Evolutionary conservation across 805 yeast genomes (phyloP).

Genomic region (Cyberlindnera galapagoensis): DNA sequence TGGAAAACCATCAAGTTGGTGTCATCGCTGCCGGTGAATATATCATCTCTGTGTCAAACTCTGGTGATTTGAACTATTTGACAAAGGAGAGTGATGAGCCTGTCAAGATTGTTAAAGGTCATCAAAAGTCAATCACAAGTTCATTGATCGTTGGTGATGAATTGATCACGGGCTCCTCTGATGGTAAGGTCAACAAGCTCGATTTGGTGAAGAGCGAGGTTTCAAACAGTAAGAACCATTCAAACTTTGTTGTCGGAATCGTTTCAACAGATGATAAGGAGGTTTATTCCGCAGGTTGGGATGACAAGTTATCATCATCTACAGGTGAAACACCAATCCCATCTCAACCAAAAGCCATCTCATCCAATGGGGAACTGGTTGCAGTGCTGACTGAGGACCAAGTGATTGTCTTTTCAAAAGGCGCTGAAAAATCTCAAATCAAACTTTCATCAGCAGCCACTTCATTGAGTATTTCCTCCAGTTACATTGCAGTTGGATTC

Average conservation of each 20-base stretch:
- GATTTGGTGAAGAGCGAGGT: slow-evolving; percentile 31
- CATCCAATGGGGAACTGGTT: slow-evolving; percentile 29
- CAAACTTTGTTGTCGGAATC: slow-evolving; percentile 59
- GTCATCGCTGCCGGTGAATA: slow-evolving; percentile 57
- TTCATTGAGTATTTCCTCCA: slow-evolving; percentile 38
- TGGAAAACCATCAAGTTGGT: slow-evolving; percentile 75
- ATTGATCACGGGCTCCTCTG: slow-evolving; percentile 68
- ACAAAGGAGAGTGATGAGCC: slow-evolving; percentile 29
- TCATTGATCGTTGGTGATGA: slow-evolving; percentile 26
- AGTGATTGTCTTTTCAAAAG: slow-evolving; percentile 27
- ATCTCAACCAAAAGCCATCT: slow-evolving; percentile 46
- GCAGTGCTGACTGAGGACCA: slow-evolving; percentile 37
- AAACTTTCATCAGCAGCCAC: slow-evolving; percentile 35
- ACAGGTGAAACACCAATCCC: slow-evolving; percentile 28
- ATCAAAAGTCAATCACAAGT: slow-evolving; percentile 76
- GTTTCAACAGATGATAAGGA: slow-evolving; percentile 24
- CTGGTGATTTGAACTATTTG: slow-evolving; percentile 68
- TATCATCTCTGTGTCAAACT: slow-evolving; percentile 59
- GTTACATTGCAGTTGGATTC: slow-evolving; percentile 44
- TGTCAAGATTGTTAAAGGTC: slow-evolving; percentile 52
- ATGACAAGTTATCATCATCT: slow-evolving; percentile 55
- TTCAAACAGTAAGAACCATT: slow-evolving; percentile 40
- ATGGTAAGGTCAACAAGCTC: slow-evolving; percentile 72
- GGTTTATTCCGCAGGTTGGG: slow-evolving; percentile 77
- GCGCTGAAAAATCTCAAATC: slow-evolving; percentile 24